These are phyloP conservation scores for Moniliophthora roreri DNA, from an alignment of 1,284 basidiomycete genomes.

Conservation along the genomic window DNA sequence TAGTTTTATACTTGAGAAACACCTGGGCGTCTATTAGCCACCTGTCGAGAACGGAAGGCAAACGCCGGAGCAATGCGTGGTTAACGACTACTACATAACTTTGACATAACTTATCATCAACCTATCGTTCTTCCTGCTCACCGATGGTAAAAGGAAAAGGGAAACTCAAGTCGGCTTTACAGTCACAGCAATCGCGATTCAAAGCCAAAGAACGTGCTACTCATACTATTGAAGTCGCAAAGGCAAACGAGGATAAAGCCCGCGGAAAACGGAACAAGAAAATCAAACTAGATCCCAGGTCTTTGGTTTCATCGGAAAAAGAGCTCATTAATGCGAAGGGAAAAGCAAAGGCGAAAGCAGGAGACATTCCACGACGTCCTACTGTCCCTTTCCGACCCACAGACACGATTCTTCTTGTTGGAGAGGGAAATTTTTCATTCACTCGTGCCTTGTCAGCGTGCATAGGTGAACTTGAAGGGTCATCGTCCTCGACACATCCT, in stretches of 20 bases:
- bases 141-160: conserved; percentile 2
- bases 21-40: not conserved
- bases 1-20: too few species aligned
- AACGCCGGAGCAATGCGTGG: too few species aligned
- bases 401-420: conserved; percentile 85
- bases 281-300: not conserved
- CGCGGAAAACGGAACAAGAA: not conserved
- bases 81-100: too few species aligned
- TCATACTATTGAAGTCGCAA: not conserved
- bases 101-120: too few species aligned
- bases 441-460: conserved; percentile 68
- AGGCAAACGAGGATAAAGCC: not conserved
- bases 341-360: not conserved
- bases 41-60: not conserved
- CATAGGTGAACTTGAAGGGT: not conserved
- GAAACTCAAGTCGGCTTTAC: conserved; percentile 1
- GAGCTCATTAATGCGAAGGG: not conserved
- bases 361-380: conserved; percentile 26
- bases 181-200: conserved; percentile 1
- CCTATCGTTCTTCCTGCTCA: not conserved
- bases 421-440: conserved; percentile 98
- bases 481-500: conserved; percentile 25
- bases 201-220: conserved; percentile 3
- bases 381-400: conserved; percentile 74
- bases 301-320: not conserved